Evolutionary conservation across 2,329 filamentous ascomycete species (phyloP).

Genomic region (Fusarium nelsonii): DNA sequence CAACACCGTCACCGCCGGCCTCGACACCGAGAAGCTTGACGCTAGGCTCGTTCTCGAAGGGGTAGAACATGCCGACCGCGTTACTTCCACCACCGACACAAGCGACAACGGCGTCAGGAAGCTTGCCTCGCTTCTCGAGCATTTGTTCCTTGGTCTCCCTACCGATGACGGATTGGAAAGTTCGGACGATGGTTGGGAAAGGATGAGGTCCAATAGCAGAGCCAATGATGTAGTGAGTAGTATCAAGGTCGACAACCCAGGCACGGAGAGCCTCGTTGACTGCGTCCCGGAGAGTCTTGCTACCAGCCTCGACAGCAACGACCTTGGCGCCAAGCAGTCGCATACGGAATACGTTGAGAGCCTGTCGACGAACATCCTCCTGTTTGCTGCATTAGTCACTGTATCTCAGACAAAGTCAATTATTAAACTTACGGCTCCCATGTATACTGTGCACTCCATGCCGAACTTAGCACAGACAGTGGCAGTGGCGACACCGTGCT

Average conservation of each 20-base stretch:
- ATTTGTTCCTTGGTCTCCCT: slow-evolving; percentile 95
- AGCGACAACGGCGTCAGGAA: slow-evolving; percentile 95
- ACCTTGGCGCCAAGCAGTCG: slow-evolving; percentile 94
- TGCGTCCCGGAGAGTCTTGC: slow-evolving; percentile 83
- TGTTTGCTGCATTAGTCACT: slow-evolving; percentile 48
- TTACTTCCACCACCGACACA: slow-evolving; percentile 97
- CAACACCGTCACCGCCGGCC: slow-evolving; percentile 91
- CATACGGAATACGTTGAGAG: slow-evolving; percentile 98
- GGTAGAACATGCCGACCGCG: slow-evolving; percentile 97
- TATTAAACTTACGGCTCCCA: slow-evolving; percentile 76
- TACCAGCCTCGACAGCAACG: slow-evolving; percentile 91
- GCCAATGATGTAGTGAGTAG: slow-evolving; percentile 98
- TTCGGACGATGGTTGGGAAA: slow-evolving; percentile 96
- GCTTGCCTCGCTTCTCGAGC: slow-evolving; percentile 83
- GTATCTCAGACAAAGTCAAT: not conserved
- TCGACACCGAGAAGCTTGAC: slow-evolving; percentile 95
- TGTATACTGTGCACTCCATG: slow-evolving; percentile 98
- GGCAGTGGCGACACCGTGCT: slow-evolving; percentile 97
- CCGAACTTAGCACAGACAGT: slow-evolving; percentile 98
- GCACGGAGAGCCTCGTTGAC: slow-evolving; percentile 96
- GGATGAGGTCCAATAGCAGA: slow-evolving; percentile 97
- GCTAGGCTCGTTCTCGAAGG: slow-evolving; percentile 85
- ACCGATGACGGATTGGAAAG: slow-evolving; percentile 97
- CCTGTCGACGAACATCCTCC: slow-evolving; percentile 95
- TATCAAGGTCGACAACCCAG: slow-evolving; percentile 93